Percentiles rank a stretch among this genome's conserved stretches.
Evolutionary conservation across 345 rosid genomes (phyloP).

Genomic region (Acer negundo): DNA sequence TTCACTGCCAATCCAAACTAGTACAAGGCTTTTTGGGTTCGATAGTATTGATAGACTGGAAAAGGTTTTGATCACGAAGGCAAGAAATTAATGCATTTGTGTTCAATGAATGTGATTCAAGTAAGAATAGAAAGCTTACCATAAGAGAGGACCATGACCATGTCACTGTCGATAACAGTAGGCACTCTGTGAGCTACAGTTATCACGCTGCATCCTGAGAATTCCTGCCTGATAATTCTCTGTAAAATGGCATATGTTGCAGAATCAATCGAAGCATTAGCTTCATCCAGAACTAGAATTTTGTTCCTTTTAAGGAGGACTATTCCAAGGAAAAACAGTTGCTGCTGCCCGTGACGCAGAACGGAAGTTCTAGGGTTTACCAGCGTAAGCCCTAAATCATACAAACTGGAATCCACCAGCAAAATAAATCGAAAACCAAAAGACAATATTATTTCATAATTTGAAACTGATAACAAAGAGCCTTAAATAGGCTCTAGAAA

Average conservation of each 20-base stretch:
- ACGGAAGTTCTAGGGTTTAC: no score
- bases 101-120: not conserved
- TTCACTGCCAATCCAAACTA: no score
- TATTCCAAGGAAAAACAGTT: conserved; percentile 76
- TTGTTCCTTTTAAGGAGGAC: conserved; percentile 62
- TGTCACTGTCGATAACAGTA: conserved; percentile 71
- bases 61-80: not conserved
- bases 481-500: no score
- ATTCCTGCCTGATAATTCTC: conserved; percentile 64
- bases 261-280: conserved; percentile 72
- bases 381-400: no score
- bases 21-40: not conserved
- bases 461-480: no score
- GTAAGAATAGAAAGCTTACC: conserved; percentile 36
- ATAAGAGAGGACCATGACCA: conserved; percentile 83
- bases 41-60: not conserved
- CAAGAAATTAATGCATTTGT: not conserved
- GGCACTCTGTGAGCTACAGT: conserved; percentile 83
- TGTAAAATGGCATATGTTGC: conserved; percentile 72
- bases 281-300: conserved; percentile 69
- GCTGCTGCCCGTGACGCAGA: no score
- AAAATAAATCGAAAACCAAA: no score
- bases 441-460: no score
- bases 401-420: no score
- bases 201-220: conserved; percentile 62